A percentile compares a stretch with the other conserved stretches of the same genome.
Conservation (phyloP, 148 eudicot genomes). For the Hydrangea macrophylla region DNA sequence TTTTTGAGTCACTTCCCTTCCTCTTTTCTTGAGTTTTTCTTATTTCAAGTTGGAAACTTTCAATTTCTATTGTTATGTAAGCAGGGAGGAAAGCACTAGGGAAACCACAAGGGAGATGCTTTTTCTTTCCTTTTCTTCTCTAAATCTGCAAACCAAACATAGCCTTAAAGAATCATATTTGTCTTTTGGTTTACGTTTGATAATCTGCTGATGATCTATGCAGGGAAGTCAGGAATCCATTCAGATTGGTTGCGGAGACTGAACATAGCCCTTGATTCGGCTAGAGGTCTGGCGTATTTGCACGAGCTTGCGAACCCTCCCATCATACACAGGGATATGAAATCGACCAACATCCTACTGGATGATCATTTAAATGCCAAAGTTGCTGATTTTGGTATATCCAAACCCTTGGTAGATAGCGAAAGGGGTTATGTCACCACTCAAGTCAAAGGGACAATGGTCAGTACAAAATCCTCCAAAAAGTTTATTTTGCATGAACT, state of each 20-base stretch:
- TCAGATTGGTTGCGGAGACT: slow-evolving; percentile 38
- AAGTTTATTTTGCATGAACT: background rate
- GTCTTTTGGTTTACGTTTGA: too few species aligned
- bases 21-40: too few species aligned
- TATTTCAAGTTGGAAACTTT: too few species aligned
- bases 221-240: slow-evolving; percentile 36
- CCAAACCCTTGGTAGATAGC: slow-evolving; percentile 36
- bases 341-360: slow-evolving; percentile 48
- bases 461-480: slow-evolving; percentile 22
- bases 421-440: slow-evolving; percentile 43
- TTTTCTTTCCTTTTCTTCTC: too few species aligned
- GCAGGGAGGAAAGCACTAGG: too few species aligned
- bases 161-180: too few species aligned
- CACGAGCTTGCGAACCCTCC: slow-evolving; percentile 49
- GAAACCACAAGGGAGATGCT: too few species aligned
- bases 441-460: slow-evolving; percentile 67
- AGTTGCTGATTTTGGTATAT: slow-evolving; percentile 58
- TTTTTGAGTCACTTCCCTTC: too few species aligned
- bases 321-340: too few species aligned
- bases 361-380: slow-evolving; percentile 41
- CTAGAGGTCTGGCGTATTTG: slow-evolving; percentile 39
- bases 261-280: slow-evolving; percentile 39
- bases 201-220: slow-evolving; percentile 5
- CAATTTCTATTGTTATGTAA: too few species aligned
- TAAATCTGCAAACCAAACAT: background rate